These are phyloP conservation scores for Pyricularia sp. DNA, from an alignment of 2,329 filamentous ascomycete species.

Conservation along the genomic window DNA sequence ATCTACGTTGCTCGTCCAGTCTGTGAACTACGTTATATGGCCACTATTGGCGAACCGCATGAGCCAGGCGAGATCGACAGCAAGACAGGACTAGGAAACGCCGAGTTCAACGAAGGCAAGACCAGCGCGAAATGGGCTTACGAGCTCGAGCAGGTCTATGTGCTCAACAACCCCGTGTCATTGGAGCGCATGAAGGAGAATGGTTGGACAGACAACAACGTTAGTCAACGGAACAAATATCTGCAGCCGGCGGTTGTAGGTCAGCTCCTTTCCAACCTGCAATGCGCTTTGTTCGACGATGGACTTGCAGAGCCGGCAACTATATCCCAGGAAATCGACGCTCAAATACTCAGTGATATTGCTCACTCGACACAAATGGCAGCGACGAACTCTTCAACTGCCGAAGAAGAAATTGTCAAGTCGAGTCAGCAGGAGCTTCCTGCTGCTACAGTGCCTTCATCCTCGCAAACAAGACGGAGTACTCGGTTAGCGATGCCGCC, in stretches of 20 bases:
- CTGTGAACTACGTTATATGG: constrained; percentile 45
- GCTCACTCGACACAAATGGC: constrained; percentile 15
- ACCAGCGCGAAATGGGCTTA: constrained; percentile 31
- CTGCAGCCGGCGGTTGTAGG: constrained; percentile 44
- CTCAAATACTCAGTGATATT: constrained; percentile 35
- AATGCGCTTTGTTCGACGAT: constrained; percentile 33
- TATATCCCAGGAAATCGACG: constrained; percentile 37
- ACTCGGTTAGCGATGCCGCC: not conserved
- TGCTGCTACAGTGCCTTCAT: not conserved
- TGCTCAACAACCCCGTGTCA: constrained; percentile 46
- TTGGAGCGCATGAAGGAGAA: constrained; percentile 37
- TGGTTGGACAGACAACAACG: constrained; percentile 35
- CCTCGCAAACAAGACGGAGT: not conserved
- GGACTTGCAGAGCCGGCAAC: constrained; percentile 9
- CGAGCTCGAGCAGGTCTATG: constrained; percentile 43
- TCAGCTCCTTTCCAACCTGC: constrained; percentile 44
- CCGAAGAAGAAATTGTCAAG: constrained; percentile 16
- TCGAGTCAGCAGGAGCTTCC: constrained; percentile 17
- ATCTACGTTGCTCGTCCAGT: constrained; percentile 37
- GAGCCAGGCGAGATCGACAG: constrained; percentile 32
- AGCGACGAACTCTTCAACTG: not conserved
- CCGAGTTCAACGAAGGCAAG: constrained; percentile 32
- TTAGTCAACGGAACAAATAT: constrained; percentile 38
- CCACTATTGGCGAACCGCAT: constrained; percentile 32
- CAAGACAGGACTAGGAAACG: constrained; percentile 33